These are phyloP conservation scores for Quercus lobata DNA, from an alignment of 331 rosid genomes.

Conservation along the genomic window DNA sequence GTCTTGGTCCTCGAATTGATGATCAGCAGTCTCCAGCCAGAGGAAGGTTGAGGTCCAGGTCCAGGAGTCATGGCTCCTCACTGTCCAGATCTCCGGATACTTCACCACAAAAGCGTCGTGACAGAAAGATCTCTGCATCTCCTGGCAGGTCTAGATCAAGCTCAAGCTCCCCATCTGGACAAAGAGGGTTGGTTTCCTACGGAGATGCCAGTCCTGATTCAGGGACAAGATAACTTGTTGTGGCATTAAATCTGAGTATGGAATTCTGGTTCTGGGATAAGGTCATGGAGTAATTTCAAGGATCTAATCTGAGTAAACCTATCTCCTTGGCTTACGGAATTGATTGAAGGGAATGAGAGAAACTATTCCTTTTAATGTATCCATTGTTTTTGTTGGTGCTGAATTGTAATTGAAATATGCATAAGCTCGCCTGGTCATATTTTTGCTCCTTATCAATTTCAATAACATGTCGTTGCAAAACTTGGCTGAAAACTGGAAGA, in stretches of 20 bases:
- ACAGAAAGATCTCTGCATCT: conserved; percentile 42
- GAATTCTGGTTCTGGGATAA: too few species aligned
- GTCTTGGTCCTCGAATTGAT: conserved; percentile 68
- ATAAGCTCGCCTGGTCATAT: background rate
- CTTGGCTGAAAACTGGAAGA: background rate
- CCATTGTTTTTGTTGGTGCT: background rate
- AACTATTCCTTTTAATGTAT: background rate
- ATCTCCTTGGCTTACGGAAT: background rate
- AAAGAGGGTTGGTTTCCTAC: conserved; percentile 85
- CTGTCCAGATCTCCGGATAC: conserved; percentile 64
- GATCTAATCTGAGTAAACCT: background rate
- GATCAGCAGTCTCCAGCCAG: conserved; percentile 39
- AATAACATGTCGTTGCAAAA: background rate
- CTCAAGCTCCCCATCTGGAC: conserved; percentile 74
- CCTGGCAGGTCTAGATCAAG: conserved; percentile 71
- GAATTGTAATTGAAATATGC: background rate
- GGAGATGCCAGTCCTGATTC: conserved; percentile 81
- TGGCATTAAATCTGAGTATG: background rate
- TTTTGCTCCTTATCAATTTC: background rate
- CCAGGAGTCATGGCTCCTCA: conserved; percentile 36
- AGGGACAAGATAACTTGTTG: conserved; percentile 31
- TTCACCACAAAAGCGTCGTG: conserved; percentile 36
- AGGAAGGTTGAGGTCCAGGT: conserved; percentile 37
- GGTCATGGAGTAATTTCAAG: background rate
- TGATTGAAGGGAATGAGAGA: background rate